A percentile compares a stretch with the other conserved stretches of the same genome.
Conservation (phyloP, 106 monocot genomes). For the Dioscorea zingiberensis region DNA sequence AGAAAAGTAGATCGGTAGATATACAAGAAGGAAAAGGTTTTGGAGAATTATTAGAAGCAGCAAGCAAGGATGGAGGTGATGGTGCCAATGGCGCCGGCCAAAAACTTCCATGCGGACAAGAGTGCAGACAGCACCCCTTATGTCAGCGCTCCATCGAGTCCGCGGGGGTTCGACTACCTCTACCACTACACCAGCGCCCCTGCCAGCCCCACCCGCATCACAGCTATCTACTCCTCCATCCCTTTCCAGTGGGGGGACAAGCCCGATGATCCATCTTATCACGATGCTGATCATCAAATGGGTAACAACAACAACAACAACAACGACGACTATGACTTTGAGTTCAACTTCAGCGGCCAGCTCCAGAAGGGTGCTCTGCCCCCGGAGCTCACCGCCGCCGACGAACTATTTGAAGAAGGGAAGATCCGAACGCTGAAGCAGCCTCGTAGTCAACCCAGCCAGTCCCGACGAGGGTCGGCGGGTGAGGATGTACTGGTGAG, state of each 20-base stretch:
- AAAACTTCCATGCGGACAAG: constrained; percentile 21
- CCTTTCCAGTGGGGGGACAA: no score
- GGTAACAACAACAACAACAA: no score
- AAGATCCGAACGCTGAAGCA: constrained; percentile 50
- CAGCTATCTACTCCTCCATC: constrained; percentile 17
- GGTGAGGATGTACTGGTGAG: neutral
- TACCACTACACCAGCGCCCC: constrained; percentile 58
- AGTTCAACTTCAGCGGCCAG: constrained; percentile 43
- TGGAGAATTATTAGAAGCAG: no score
- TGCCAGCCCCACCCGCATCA: constrained; percentile 42
- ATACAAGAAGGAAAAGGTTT: no score
- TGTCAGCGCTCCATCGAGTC: constrained; percentile 53
- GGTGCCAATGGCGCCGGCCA: constrained; percentile 16
- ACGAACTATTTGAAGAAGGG: constrained; percentile 61
- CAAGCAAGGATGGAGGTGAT: constrained; percentile 11
- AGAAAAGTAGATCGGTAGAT: no score
- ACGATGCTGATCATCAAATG: no score
- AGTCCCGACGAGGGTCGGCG: neutral
- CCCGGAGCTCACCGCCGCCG: constrained; percentile 32
- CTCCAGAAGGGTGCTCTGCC: constrained; percentile 6
- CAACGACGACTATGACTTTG: constrained; percentile 23
- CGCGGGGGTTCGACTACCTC: constrained; percentile 16
- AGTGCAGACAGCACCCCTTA: constrained; percentile 14
- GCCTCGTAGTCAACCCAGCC: constrained; percentile 15
- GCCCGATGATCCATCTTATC: no score